Conservation (phyloP, 169 alveolate species). For the Cryptosporidium sp. region DNA sequence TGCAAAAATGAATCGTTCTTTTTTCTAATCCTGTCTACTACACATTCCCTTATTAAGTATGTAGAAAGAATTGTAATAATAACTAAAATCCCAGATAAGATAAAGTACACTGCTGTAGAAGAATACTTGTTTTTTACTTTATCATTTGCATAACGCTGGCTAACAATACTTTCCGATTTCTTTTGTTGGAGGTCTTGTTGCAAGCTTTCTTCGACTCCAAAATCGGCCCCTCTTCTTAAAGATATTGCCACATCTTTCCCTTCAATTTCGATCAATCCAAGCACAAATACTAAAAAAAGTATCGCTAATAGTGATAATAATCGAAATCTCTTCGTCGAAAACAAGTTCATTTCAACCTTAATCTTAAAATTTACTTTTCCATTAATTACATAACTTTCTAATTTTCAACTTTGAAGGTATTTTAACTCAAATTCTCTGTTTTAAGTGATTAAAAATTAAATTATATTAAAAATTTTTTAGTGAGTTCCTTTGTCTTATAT, state of each 20-base stretch:
- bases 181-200: background rate
- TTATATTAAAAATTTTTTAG: background rate
- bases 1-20: slow-evolving; percentile 66
- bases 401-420: background rate
- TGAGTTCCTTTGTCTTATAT: background rate
- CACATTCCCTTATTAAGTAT: slow-evolving; percentile 47
- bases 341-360: slow-evolving; percentile 8
- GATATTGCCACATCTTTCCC: slow-evolving; percentile 8
- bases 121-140: slow-evolving; percentile 26
- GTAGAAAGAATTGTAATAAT: slow-evolving; percentile 46
- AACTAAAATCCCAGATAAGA: slow-evolving; percentile 39
- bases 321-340: background rate
- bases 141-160: background rate
- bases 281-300: background rate
- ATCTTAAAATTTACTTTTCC: background rate
- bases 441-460: background rate
- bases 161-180: background rate
- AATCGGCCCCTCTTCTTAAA: background rate
- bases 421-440: background rate
- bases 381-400: background rate
- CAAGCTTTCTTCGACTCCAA: background rate
- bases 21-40: slow-evolving; percentile 47
- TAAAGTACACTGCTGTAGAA: slow-evolving; percentile 27
- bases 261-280: background rate
- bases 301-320: background rate